Conservation (phyloP, 345 rosid genomes). For the Isatis tinctoria region DNA sequence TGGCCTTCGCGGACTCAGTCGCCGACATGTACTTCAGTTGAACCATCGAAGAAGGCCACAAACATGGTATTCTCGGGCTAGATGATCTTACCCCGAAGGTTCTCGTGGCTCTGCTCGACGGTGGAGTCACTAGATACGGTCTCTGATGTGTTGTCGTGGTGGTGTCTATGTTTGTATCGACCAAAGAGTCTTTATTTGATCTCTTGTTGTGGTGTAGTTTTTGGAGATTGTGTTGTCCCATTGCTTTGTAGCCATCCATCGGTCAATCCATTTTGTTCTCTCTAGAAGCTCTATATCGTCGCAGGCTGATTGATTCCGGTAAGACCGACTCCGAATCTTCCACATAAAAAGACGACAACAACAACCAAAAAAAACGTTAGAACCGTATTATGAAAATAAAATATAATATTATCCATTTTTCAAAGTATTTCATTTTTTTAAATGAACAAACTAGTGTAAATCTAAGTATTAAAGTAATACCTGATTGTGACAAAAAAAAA, state of each 20-base stretch:
- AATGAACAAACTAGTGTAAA: too few relatives aligned
- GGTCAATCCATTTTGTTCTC: slow-evolving; percentile 70
- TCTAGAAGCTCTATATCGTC: slow-evolving; percentile 50
- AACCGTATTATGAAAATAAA: too few relatives aligned
- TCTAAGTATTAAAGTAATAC: too few relatives aligned
- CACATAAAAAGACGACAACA: neutral
- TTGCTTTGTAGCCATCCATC: slow-evolving; percentile 79
- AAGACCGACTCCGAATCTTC: slow-evolving; percentile 58
- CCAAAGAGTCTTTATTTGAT: slow-evolving; percentile 48
- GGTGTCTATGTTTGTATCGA: slow-evolving; percentile 33
- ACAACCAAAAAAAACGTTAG: neutral
- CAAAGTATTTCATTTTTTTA: too few relatives aligned
- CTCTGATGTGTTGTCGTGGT: slow-evolving; percentile 10
- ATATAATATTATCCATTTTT: too few relatives aligned
- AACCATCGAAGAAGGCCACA: slow-evolving; percentile 39
- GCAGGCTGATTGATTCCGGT: slow-evolving; percentile 52
- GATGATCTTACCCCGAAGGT: slow-evolving; percentile 55
- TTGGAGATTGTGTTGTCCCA: slow-evolving; percentile 49
- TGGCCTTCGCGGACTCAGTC: slow-evolving; percentile 83
- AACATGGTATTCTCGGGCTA: slow-evolving; percentile 56
- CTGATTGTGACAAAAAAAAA: too few relatives aligned
- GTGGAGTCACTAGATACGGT: slow-evolving; percentile 51
- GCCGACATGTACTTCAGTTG: slow-evolving; percentile 87
- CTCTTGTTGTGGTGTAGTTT: slow-evolving; percentile 42
- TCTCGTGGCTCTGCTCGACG: slow-evolving; percentile 47